These are phyloP conservation scores for Asterophora lycoperdoides DNA, from an alignment of 768 basidiomycete genomes.

Conservation along the genomic window DNA sequence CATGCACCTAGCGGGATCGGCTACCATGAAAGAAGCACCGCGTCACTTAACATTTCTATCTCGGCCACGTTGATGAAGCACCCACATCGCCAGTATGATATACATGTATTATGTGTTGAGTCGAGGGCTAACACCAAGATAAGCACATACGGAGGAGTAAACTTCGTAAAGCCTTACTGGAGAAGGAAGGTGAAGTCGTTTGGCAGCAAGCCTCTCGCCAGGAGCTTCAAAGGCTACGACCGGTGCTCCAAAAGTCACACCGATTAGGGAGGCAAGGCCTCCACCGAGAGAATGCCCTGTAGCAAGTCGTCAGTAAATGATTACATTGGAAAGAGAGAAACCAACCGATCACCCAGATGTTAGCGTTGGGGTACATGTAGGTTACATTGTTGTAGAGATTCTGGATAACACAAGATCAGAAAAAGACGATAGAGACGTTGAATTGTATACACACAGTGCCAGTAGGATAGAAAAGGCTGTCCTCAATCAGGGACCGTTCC, in stretches of 20 bases:
- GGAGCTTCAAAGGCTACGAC: slow-evolving; percentile 90
- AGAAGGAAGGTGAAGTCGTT: slow-evolving; percentile 79
- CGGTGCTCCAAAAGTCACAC: slow-evolving; percentile 88
- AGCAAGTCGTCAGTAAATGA: background rate
- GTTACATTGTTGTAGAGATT: slow-evolving; percentile 91
- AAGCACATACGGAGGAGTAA: background rate
- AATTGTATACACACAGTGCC: slow-evolving; percentile 60
- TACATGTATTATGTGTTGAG: slow-evolving; percentile 77
- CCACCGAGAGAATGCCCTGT: slow-evolving; percentile 80
- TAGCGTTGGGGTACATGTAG: slow-evolving; percentile 83
- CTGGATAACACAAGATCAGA: slow-evolving; percentile 33
- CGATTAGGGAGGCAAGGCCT: slow-evolving; percentile 76
- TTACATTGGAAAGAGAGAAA: background rate
- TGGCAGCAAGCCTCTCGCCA: slow-evolving; percentile 64
- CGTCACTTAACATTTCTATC: background rate
- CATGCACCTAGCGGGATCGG: slow-evolving; percentile 87
- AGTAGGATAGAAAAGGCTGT: slow-evolving; percentile 83
- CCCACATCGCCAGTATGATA: slow-evolving; percentile 84
- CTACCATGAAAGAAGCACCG: slow-evolving; percentile 20
- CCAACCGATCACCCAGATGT: slow-evolving; percentile 80
- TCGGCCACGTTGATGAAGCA: background rate
- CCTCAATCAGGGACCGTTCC: slow-evolving; percentile 70
- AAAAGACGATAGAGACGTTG: background rate
- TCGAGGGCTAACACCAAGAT: slow-evolving; percentile 47
- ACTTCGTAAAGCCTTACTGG: slow-evolving; percentile 48